A percentile compares a stretch with the other conserved stretches of the same genome.
phyloP scores from a whole-genome alignment of 2,329 filamentous ascomycete genomes.

The Setomelanomma holmii region DNA sequence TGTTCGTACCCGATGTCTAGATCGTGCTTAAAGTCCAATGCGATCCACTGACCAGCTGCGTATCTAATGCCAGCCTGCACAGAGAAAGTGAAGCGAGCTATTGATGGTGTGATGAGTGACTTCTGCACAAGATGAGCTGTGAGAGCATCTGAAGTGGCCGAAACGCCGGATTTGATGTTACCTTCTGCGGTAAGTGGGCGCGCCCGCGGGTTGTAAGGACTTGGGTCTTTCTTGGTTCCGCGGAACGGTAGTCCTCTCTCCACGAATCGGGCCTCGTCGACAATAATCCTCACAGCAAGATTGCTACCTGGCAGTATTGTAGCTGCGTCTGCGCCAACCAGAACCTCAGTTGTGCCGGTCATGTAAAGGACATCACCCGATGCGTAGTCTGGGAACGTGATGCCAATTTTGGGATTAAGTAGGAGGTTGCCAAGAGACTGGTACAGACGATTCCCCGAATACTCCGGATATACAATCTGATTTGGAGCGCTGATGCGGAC shows the following conservation, averaged over 20 bases:
- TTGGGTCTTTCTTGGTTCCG: conserved; percentile 64
- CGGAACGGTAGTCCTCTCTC: conserved; percentile 71
- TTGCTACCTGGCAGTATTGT: conserved; percentile 72
- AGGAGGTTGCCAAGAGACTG: conserved; percentile 82
- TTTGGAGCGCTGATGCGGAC: conserved; percentile 70
- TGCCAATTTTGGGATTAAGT: conserved; percentile 69
- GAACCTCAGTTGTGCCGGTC: conserved; percentile 72
- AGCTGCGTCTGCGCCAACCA: conserved; percentile 69
- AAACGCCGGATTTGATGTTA: conserved; percentile 28
- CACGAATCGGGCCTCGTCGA: conserved; percentile 69
- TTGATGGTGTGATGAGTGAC: conserved; percentile 67
- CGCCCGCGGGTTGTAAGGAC: conserved; percentile 81
- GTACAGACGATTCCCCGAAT: conserved; percentile 83
- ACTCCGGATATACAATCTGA: conserved; percentile 79
- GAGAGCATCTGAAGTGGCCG: conserved; percentile 16
- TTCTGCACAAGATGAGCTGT: conserved; percentile 66
- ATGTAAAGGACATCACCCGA: conserved; percentile 76
- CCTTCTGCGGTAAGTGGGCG: conserved; percentile 70
- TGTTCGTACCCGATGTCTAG: conserved; percentile 78
- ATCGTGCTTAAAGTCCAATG: conserved; percentile 73
- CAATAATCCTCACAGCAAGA: conserved; percentile 72
- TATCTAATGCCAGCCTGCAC: conserved; percentile 58
- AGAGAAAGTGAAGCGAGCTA: conserved; percentile 70
- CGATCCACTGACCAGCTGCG: conserved; percentile 77
- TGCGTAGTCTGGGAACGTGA: conserved; percentile 76